Percentiles rank a stretch among this genome's conserved stretches.
Evolutionary conservation across 306 rosid genomes (phyloP).

Genomic region (Elaeagnus macrophylla): DNA sequence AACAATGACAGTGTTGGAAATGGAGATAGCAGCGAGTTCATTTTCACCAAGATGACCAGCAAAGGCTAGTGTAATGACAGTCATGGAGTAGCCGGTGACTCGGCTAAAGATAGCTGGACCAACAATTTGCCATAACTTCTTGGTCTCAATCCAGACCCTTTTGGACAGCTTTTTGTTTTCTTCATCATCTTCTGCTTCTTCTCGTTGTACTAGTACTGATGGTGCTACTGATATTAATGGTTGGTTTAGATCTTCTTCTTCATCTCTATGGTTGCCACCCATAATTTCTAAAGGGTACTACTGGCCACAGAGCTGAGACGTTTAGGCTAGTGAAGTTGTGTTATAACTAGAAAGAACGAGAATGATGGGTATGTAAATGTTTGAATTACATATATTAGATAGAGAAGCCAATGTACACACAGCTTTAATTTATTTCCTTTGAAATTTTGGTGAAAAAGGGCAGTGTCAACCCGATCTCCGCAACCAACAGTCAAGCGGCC

Average conservation of each 20-base stretch:
- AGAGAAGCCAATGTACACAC: too few species aligned
- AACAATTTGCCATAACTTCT: constrained; percentile 59
- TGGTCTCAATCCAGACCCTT: constrained; percentile 46
- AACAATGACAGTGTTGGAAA: constrained; percentile 52
- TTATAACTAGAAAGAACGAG: too few species aligned
- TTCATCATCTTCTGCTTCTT: background rate
- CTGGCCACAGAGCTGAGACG: too few species aligned
- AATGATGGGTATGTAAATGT: too few species aligned
- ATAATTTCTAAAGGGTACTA: background rate
- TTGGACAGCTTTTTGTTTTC: background rate
- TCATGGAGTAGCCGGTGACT: constrained; percentile 47
- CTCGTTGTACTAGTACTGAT: background rate
- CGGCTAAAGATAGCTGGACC: constrained; percentile 79
- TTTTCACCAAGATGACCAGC: constrained; percentile 72
- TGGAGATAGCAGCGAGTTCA: constrained; percentile 58
- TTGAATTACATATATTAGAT: too few species aligned
- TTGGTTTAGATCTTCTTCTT: constrained; percentile 5
- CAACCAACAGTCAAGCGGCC: too few species aligned
- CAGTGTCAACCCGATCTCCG: too few species aligned
- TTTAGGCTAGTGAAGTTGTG: too few species aligned
- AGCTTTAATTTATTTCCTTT: too few species aligned
- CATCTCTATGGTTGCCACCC: constrained; percentile 4
- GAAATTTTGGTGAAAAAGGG: too few species aligned
- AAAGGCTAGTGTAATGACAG: constrained; percentile 66
- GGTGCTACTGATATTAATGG: constrained; percentile 11